Conservation (phyloP, 1,139 yeast species). For the Lodderomyces beijingensis region DNA sequence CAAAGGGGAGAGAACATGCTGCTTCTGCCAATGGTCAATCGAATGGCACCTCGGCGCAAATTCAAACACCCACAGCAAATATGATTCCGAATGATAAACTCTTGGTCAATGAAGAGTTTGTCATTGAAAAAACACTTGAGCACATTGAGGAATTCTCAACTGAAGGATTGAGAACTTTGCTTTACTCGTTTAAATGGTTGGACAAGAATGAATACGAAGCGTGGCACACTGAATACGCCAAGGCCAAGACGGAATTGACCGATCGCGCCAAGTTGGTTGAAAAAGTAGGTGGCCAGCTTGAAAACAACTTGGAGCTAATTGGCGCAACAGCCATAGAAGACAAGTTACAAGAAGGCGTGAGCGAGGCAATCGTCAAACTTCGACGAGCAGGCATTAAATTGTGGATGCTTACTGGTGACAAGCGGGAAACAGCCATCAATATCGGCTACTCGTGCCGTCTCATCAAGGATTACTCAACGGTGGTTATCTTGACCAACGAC, state of each 20-base stretch:
- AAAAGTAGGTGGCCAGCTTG: constrained; percentile 67
- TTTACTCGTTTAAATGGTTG: constrained; percentile 78
- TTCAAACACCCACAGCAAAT: constrained; percentile 3
- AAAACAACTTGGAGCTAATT: constrained; percentile 57
- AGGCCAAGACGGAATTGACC: constrained; percentile 72
- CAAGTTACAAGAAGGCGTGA: constrained; percentile 91
- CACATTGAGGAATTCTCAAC: constrained; percentile 93
- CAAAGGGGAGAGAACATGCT: too few relatives aligned
- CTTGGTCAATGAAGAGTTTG: constrained; percentile 68
- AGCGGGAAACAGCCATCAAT: constrained; percentile 94
- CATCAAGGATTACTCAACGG: constrained; percentile 88
- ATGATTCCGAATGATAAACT: constrained; percentile 59
- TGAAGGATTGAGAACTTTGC: constrained; percentile 86
- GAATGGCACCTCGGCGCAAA: neutral
- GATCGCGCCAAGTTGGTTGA: constrained; percentile 69
- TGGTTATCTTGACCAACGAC: constrained; percentile 66
- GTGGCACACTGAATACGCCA: constrained; percentile 67
- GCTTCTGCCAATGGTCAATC: neutral
- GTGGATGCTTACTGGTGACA: constrained; percentile 99
- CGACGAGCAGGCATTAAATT: constrained; percentile 89
- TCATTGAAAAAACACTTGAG: constrained; percentile 78
- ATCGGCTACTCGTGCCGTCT: constrained; percentile 93
- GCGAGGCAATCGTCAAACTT: constrained; percentile 87
- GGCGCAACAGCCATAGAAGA: constrained; percentile 99
- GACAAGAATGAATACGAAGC: constrained; percentile 50